Base-by-base conservation (phyloP, 1,284 basidiomycete species). In the Malassezia nana region DNA sequence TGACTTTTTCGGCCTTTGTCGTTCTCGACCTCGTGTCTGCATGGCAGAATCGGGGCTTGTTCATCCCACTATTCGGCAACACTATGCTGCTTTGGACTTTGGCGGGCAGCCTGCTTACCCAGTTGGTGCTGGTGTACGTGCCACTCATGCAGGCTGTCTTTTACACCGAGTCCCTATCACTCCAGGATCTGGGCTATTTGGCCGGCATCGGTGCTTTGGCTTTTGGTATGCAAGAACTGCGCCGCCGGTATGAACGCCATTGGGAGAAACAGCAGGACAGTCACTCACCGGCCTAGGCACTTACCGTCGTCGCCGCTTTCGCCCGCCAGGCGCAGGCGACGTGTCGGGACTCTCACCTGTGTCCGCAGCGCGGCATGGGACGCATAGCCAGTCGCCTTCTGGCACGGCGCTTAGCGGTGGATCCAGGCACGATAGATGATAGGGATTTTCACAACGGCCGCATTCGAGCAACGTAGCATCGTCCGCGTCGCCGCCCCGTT, bases 1-100 rank as follows among this genome's bases (percentile, higher is more conserved):
- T 65, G 58, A 96, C 91, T 4, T 98, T 98, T 75, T 88, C 89
- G 15, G 86, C 83, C 70, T 96, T 96, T 76, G 92, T 98, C 53
- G 87, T 96, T 78, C 83, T 98, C 55, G 92, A 96, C 76, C 82
- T 98, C 33, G 86, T 89, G 1, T 92, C 89, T 20, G 92, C 92
- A 0, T 76, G 95, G 16, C 92, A 96, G 75, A 94, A 89, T 75
- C 85, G 92, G 41, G 89, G 90, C 7, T 56, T 69, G 35, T 43
- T 56, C 30, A 67, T 65, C 13, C 55, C 55, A 6, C 30, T 67
- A 3, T 50, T 35, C 29, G 62, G 58, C 65, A 98, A 98, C 78
- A 79, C 80, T 64, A 92, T 96, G 87, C 80, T 96, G 52, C 77
- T 91, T 54, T 78, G 83, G 54, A 94, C 92, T 0, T 85, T 94